Percentiles rank a stretch among this genome's conserved stretches.
Conservation (phyloP, 768 basidiomycete species). For the Tricholoma matsutake region DNA sequence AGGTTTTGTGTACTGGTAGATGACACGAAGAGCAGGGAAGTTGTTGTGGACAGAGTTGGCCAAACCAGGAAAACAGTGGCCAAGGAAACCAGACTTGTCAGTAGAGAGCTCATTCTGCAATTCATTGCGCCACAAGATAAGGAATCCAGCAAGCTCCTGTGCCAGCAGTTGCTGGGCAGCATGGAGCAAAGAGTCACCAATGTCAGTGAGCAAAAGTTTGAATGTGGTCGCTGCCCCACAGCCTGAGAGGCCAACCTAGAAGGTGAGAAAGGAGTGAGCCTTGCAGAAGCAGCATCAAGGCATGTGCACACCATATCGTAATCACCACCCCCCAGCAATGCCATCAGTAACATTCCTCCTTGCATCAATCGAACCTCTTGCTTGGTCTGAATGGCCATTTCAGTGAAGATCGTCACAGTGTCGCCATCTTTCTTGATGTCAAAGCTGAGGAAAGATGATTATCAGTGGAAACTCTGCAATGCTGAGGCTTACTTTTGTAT, state of each 20-base stretch:
- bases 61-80: not conserved
- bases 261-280: not conserved
- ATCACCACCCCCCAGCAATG: conserved; percentile 63
- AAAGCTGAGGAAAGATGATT: not conserved
- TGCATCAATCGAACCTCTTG: conserved; percentile 5
- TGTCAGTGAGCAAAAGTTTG: conserved; percentile 55
- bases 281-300: not conserved
- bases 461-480: conserved; percentile 33
- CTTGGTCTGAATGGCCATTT: not conserved
- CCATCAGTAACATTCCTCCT: conserved; percentile 56
- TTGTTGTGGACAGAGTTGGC: not conserved
- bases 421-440: not conserved
- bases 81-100: conserved; percentile 7
- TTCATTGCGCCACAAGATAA: conserved; percentile 6
- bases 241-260: conserved; percentile 32
- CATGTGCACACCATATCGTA: conserved; percentile 50
- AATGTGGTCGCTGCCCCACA: conserved; percentile 53
- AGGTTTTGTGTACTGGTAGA: no score
- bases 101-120: conserved; percentile 8
- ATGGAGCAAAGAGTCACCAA: conserved; percentile 45
- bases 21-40: conserved; percentile 5
- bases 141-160: not conserved
- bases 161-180: not conserved
- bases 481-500: conserved; percentile 13
- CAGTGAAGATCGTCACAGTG: conserved; percentile 2